Conservation (phyloP, 179 eudicot species). For the Silene noctiflora region DNA sequence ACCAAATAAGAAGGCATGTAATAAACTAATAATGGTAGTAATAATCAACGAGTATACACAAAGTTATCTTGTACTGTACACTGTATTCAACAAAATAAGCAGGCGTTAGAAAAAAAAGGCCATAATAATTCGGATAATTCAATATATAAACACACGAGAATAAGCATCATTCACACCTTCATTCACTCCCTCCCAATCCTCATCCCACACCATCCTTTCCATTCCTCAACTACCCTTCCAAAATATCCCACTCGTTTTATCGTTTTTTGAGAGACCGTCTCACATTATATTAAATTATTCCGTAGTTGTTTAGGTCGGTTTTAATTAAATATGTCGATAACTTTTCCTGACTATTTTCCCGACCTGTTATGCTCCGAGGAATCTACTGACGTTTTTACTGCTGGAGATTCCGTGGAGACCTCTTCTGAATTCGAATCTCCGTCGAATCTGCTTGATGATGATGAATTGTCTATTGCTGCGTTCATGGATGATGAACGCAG, state of each 20-base stretch:
- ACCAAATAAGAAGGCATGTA: no score
- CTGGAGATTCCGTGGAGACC: conserved; percentile 24
- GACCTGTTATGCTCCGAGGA: conserved; percentile 74
- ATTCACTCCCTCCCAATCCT: neutral
- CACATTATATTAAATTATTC: neutral
- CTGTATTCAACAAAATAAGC: no score
- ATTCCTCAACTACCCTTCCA: neutral
- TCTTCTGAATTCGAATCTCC: conserved; percentile 24
- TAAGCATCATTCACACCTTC: neutral
- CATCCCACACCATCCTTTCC: neutral
- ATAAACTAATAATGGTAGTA: no score
- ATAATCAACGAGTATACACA: no score
- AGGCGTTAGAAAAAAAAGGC: no score
- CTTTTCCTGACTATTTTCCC: conserved; percentile 42
- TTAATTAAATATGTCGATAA: conserved; percentile 25
- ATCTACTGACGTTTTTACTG: conserved; percentile 27
- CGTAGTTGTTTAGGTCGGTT: no score
- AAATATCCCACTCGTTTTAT: neutral
- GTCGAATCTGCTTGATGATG: conserved; percentile 17
- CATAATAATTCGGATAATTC: no score
- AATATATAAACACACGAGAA: no score
- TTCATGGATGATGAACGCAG: conserved; percentile 61
- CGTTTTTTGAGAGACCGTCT: neutral
- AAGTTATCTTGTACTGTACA: no score
- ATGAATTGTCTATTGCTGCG: conserved; percentile 42